Conservation (phyloP, 257 asterid genomes). For the Marsdenia floribunda region DNA sequence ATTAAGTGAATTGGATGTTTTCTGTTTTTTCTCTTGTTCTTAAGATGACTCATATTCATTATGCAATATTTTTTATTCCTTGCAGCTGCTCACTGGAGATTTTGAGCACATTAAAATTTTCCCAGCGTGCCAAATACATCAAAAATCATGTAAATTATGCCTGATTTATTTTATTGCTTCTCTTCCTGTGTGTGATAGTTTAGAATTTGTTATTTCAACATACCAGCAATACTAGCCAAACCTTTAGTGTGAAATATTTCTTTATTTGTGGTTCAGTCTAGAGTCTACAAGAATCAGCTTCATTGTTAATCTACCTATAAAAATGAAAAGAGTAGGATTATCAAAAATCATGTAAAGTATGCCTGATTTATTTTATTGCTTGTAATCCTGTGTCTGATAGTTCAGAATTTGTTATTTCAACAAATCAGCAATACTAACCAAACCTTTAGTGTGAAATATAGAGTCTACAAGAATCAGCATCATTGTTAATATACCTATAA, state of each 20-base stretch:
- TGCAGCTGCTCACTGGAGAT: conserved; percentile 83
- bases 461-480: neutral
- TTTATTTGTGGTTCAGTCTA: neutral
- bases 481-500: neutral
- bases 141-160: conserved; percentile 57
- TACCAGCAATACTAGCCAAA: neutral
- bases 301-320: neutral
- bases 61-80: neutral
- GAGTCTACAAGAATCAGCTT: neutral
- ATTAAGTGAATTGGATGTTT: neutral
- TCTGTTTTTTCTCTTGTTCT: neutral
- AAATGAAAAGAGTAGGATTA: neutral
- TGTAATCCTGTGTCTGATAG: neutral
- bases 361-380: too few relatives aligned
- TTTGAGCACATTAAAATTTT: conserved; percentile 80
- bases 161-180: neutral
- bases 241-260: neutral
- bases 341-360: too few relatives aligned
- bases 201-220: neutral
- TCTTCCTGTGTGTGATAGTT: neutral
- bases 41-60: neutral
- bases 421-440: neutral
- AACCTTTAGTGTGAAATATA: too few relatives aligned
- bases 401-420: neutral
- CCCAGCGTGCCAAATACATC: conserved; percentile 82